Evolutionary conservation across 495 filamentous ascomycete genomes (phyloP).

Genomic region (Aspergillus avenaceus): DNA sequence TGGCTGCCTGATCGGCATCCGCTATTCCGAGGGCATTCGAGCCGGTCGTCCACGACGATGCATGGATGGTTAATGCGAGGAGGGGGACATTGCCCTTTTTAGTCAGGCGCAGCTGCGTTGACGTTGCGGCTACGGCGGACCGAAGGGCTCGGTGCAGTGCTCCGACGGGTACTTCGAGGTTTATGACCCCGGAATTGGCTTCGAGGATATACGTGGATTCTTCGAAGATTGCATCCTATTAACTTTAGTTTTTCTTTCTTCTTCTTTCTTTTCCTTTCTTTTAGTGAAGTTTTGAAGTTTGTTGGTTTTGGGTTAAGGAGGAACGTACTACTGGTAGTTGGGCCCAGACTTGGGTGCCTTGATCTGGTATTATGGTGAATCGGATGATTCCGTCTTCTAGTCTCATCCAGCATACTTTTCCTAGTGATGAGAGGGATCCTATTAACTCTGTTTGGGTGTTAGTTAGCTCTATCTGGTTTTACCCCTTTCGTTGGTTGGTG

Average conservation of each 20-base stretch:
- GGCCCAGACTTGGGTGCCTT: constrained; percentile 94
- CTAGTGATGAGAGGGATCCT: constrained; percentile 78
- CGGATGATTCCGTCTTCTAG: constrained; percentile 80
- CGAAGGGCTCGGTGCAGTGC: constrained; percentile 81
- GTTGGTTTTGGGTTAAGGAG: background rate
- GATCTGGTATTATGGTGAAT: constrained; percentile 92
- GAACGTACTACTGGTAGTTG: constrained; percentile 55
- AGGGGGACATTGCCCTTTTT: constrained; percentile 85
- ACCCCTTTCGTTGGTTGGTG: too few species aligned
- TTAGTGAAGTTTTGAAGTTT: too few species aligned
- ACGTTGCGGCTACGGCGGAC: constrained; percentile 70
- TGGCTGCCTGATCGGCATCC: constrained; percentile 10
- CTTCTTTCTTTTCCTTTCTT: too few species aligned
- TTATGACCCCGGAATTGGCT: constrained; percentile 78
- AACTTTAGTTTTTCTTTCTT: constrained; percentile 1
- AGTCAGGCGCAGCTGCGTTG: constrained; percentile 81
- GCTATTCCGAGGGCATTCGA: constrained; percentile 45
- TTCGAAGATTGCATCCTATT: constrained; percentile 79
- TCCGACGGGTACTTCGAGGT: constrained; percentile 84
- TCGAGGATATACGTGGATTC: constrained; percentile 69
- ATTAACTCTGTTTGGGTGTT: constrained; percentile 78
- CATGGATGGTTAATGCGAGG: constrained; percentile 78
- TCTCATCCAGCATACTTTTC: constrained; percentile 90
- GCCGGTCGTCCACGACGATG: constrained; percentile 40
- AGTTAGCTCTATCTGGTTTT: too few species aligned